Conservation (phyloP, 1,284 basidiomycete species). For the Sutorius eximius region DNA sequence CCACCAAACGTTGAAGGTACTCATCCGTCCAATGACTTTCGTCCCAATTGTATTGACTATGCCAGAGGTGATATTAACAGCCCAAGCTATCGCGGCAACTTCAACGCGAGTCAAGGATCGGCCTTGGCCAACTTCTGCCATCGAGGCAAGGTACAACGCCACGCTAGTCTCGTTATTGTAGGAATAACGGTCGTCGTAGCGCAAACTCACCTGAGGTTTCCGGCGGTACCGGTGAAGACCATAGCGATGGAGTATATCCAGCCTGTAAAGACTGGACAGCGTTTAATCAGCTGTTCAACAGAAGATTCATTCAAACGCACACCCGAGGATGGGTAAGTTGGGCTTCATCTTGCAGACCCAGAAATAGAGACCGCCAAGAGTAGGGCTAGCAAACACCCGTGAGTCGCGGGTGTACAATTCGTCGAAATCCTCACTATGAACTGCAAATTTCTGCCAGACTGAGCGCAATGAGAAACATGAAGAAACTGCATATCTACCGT, state of each 20-base stretch:
- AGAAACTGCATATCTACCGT: conserved; percentile 53
- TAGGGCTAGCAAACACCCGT: conserved; percentile 38
- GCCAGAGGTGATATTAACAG: conserved; percentile 54
- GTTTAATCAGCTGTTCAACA: background rate
- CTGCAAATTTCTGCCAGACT: conserved; percentile 62
- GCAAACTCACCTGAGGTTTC: conserved; percentile 49
- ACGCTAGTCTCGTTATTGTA: conserved; percentile 36
- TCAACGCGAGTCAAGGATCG: conserved; percentile 49
- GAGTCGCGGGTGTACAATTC: background rate
- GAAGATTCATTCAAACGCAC: conserved; percentile 35
- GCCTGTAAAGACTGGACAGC: conserved; percentile 47
- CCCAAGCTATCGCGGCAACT: conserved; percentile 57
- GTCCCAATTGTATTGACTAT: conserved; percentile 57
- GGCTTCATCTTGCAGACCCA: conserved; percentile 69
- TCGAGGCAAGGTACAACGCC: conserved; percentile 54
- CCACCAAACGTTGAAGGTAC: conserved; percentile 61
- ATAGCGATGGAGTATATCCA: conserved; percentile 64
- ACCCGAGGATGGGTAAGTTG: conserved; percentile 53
- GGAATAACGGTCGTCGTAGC: background rate
- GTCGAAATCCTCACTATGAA: conserved; percentile 45
- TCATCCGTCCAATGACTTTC: conserved; percentile 57
- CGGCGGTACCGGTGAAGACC: conserved; percentile 61
- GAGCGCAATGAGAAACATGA: conserved; percentile 59
- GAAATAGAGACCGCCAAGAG: conserved; percentile 60
- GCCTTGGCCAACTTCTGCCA: conserved; percentile 51